Evolutionary conservation across 129 eudicot species (phyloP), one percentile per base, ranked within the genome.

Genomic region (Lactuca saligna): DNA sequence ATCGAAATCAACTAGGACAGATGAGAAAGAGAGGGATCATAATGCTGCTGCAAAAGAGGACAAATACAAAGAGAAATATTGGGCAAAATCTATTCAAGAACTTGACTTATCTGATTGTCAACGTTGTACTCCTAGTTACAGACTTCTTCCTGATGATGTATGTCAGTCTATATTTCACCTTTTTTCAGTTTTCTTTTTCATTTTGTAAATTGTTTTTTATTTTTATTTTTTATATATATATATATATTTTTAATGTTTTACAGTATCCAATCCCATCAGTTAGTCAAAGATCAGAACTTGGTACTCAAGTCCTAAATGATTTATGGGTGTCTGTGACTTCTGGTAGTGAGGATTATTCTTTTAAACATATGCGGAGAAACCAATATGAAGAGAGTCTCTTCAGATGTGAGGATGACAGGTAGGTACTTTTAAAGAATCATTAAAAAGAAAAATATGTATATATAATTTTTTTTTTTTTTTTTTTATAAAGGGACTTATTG

Each of bases 351-450:
- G 99, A 94, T 68, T 94, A 94, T 85, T 94, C 99, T 12, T 94
- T 94, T 65, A 94, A 87, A 66, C 99, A 94, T 78, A 94, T 94
- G 99, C 93, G 99, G 61, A 82, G 97, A 87, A 94, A 94, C 75
- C 99, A 94, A 71, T 94, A 85, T 76, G 99, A 94, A 77, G 99
- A 94, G 77, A 94, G 97, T 75, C 80, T 94, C 53, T 94, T 94
- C 70, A 87, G 96, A 83, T 94, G 99, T 68, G 99, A 94, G 82
- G 99, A 94, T 80, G 99, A 94, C 70, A 90, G 97, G 99, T 94
- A 90, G 97, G 99, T 94, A 82, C 2, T 39, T 3, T 66, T 53
- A 2, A 62, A 54, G 16, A 10, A 46, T 35, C 15, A 63, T 29
- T 54, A 14, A 37, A 72, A 46, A 60, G 12, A 54, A 15, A 33